Conservation (phyloP, 768 basidiomycete genomes). For the Boletus rubescentipes region DNA sequence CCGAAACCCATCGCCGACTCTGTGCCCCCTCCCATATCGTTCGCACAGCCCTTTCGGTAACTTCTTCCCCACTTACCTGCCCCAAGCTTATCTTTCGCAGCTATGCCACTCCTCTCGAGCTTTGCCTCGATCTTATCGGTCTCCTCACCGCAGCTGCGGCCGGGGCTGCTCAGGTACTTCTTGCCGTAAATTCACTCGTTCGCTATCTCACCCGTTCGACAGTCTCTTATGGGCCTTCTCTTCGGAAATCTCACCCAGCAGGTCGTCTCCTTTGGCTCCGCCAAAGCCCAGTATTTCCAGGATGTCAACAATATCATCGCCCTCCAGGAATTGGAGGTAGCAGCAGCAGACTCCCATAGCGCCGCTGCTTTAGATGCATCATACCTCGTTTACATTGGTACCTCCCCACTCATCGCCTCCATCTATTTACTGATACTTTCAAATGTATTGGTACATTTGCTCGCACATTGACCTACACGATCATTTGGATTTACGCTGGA, state of each 20-base stretch:
- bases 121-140: conserved; percentile 66
- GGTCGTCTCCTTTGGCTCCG: conserved; percentile 58
- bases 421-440: not conserved
- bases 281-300: conserved; percentile 13
- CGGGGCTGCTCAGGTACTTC: conserved; percentile 72
- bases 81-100: conserved; percentile 36
- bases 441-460: conserved; percentile 73
- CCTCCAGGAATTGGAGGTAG: conserved; percentile 24
- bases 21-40: conserved; percentile 38
- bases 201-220: not conserved
- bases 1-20: not conserved
- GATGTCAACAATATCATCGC: conserved; percentile 16
- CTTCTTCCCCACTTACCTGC: not conserved
- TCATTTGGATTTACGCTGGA: conserved; percentile 70
- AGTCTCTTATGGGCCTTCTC: conserved; percentile 79
- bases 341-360: conserved; percentile 48
- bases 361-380: conserved; percentile 55
- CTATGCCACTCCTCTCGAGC: conserved; percentile 71
- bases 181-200: not conserved
- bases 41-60: conserved; percentile 49
- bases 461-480: conserved; percentile 73
- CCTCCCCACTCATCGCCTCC: conserved; percentile 15
- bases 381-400: conserved; percentile 67
- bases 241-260: conserved; percentile 79
- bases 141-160: conserved; percentile 69